Base-by-base conservation (phyloP, 2,329 filamentous ascomycete genomes). In the Neofusicoccum parvum region DNA sequence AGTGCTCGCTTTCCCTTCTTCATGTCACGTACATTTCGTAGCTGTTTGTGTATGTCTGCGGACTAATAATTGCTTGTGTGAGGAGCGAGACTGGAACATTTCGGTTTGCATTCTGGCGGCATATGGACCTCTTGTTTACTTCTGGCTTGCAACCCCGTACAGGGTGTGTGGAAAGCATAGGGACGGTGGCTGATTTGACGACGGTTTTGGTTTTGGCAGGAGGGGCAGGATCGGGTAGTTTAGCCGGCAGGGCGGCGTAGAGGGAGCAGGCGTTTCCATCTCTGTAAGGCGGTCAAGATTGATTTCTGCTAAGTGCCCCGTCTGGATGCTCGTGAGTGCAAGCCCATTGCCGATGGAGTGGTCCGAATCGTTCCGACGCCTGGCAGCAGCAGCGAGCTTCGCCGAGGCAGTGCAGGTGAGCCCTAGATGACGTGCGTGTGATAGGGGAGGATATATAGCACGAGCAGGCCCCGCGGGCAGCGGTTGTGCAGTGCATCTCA, bases 201-300 rank as follows among this genome's bases (percentile, higher is more conserved):
- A 34, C 17, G 51, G 54, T 27, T 36, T 60, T 64, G 49, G 49
- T 50, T 64, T 64, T 20, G 50, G 62, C 32, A 27, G 36, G 46
- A 12, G 48, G 50, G 62, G 32, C 20, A 36, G 37, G 49, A 49
- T 36, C 41, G 62, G 62, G 62, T n/a, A 56, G 39, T 48, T 27
- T 50, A 48, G 62, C 62, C 43, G 50, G 50, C 32, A 64, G 41
- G 62, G 41, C 62, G 49, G 50, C 62, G 62, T 56, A 53, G 62
- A 56, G 17, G 51, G 62, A 48, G 45, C 62, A 56, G 62, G 62
- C 62, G 62, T 64, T 64, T 64, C 62, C 41, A 53, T 46, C 39
- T 64, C 49, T 60, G 39, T 54, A 45, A 27, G 62, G 49, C 51
- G 62, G 62, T 64, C 62, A 64, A 56, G 62, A 64, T 45, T 54